Conservation (phyloP, 2,329 filamentous ascomycete species). For the Tolypocladium capitatum region DNA sequence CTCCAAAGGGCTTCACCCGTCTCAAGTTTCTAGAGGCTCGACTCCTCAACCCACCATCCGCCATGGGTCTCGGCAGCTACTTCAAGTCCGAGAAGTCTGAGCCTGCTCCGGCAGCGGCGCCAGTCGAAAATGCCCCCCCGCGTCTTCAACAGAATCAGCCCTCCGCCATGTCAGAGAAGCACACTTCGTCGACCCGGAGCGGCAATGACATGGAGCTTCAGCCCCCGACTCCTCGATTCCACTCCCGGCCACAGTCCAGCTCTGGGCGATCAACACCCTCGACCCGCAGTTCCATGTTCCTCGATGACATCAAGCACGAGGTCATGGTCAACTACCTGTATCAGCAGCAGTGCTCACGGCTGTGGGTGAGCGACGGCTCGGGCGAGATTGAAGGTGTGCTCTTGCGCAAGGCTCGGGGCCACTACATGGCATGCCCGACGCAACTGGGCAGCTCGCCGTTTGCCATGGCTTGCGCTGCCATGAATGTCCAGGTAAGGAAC, state of each 20-base stretch:
- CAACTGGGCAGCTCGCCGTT: slow-evolving; percentile 49
- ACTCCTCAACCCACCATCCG: slow-evolving; percentile 4
- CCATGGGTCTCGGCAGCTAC: slow-evolving; percentile 49
- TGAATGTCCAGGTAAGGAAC: slow-evolving; percentile 53
- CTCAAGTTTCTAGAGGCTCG: neutral
- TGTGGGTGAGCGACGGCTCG: slow-evolving; percentile 60
- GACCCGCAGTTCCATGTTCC: slow-evolving; percentile 37
- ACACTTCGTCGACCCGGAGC: slow-evolving; percentile 11
- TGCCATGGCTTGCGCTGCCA: slow-evolving; percentile 48
- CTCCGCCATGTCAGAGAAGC: slow-evolving; percentile 23
- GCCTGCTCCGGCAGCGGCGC: slow-evolving; percentile 4
- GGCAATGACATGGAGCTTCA: slow-evolving; percentile 35
- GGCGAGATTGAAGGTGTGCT: slow-evolving; percentile 61
- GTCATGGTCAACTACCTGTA: slow-evolving; percentile 77
- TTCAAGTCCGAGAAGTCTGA: slow-evolving; percentile 36
- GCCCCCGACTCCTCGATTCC: slow-evolving; percentile 27
- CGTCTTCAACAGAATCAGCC: slow-evolving; percentile 11
- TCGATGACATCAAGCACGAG: slow-evolving; percentile 66
- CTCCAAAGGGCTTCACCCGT: neutral
- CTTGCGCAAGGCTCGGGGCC: slow-evolving; percentile 51
- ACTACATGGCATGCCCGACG: slow-evolving; percentile 62
- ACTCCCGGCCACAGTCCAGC: slow-evolving; percentile 21
- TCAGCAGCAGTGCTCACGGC: slow-evolving; percentile 61
- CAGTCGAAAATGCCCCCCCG: slow-evolving; percentile 7
- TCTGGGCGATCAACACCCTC: slow-evolving; percentile 30